Base-by-base conservation (phyloP, 1,139 yeast genomes). In the Pichia sp. region DNA sequence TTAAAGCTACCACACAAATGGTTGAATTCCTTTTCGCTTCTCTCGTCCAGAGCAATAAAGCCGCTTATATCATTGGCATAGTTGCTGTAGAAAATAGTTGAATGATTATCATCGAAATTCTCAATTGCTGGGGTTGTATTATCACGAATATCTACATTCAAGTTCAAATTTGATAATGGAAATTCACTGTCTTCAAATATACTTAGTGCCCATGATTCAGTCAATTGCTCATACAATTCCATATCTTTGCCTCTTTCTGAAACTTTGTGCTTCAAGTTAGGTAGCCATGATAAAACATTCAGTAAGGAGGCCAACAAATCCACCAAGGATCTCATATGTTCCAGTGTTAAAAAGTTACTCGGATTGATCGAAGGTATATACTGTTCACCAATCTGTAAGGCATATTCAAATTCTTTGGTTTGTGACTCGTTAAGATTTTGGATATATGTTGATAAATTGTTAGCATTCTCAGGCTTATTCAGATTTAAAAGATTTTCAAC, bases 271-370 rank as follows among this genome's bases (percentile, higher is more conserved):
- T 65, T 65, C 50, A 77, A 57, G n/a, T 57, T 53, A 6, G 81
- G 81, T 40, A 81, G 61, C 86, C 85, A 77, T 27, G 68, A 54
- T 49, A 75, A 61, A 33, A 79, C 62, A 76, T 79, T 69, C 29
- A 66, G 60, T 3, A 75, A 52, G 7, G 82, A 69, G 35, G 68
- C 62, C 42, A 75, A 58, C 48, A 83, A 64, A 55, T 75, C 61
- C 39, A 77, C 67, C 33, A 78, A 64, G 42, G 73, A 72, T 48
- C 72, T 69, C 54, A 77, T 66, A 16, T 51, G 48, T 1, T 49
- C 44, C 2, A 37, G n/a, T 33, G 56, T 54, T 27, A 59, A 39
- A 33, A 60, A 44, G 23, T 50, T 55, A 9, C 46, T 49, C 11
- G 54, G 54, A 23, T 44, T 41, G 10, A 59, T 44, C 5, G 45